Evolutionary conservation across 2,329 filamentous ascomycete genomes (phyloP), one percentile per base, ranked within the genome.

Genomic region (Conoideocrella luteorostrata): DNA sequence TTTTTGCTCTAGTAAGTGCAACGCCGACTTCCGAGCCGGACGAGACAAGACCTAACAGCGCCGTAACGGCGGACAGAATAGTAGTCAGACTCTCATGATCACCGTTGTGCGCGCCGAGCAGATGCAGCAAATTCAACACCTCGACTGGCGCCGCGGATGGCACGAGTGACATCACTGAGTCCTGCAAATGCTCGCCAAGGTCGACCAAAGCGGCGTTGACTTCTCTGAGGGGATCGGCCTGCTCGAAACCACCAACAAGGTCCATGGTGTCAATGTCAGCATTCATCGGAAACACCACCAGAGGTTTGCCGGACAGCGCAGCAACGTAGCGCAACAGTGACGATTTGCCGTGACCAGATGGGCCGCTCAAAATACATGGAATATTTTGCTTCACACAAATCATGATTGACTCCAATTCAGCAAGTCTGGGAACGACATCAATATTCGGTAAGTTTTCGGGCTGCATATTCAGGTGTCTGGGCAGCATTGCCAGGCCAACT

Each of bases 251-350:
- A 56, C 93, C 93, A 45, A 98, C 88, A 44, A 98, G 78, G 64
- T 98, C 93, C 82, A 95, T 95, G 1, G 91, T 90, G 62, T 98
- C 93, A 35, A 95, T 86, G 55, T 98, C 94, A 6, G 90, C 84
- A 59, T 95, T 98, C 66, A 98, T 80, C 1, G 90, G 82, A 55
- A 97, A 87, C 13, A 88, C 85, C 24, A 90, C 77, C 4, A 97
- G 69, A 1, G 80, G 73, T 44, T 84, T 84, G 20, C 93, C 93
- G 33, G 80, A 79, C 20, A 85, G 67, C 11, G 85, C 82, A n/a
- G 93, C 90, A 22, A 95, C 73, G 50, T 91, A 83, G 47, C 84
- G 77, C 12, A 98, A 69, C 5, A 95, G 72, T 5, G 79, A 77
- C 1, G 88, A 91, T 64, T 98, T 98, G 22, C 93, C 93, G 51